Evolutionary conservation across 768 basidiomycete genomes (phyloP), one percentile per base, ranked within the genome.

Genomic region (Pluteus cervinus): DNA sequence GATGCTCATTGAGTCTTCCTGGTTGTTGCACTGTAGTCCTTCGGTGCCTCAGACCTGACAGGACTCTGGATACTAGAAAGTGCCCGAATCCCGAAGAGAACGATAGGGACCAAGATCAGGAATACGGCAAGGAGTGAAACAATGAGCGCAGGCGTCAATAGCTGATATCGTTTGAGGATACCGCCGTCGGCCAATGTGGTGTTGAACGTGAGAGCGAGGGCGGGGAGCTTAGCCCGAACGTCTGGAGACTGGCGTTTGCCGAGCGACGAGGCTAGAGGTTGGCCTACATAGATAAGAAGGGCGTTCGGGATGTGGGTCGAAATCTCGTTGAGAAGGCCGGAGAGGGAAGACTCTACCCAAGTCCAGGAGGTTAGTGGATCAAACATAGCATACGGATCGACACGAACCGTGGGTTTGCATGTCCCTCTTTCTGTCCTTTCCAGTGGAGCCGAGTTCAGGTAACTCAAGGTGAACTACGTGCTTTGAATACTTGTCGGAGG

Each of bases 111-210:
- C 9, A 86, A 62, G 34, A 86, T 50, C 55, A 86, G 83, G 50
- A 88, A 64, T 0, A 62, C 60, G 30, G 88, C 58, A 33, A 88
- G 68, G 12, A 89, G 69, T 5, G 68, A 55, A 4, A 68, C 71
- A 56, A 89, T 85, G 33, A 90, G 67, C 1, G 71, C 81, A 1
- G 87, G 82, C 0, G 85, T 86, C 33, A 89, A 73, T 31, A 87
- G 69, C 52, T 87, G 85, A 56, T 87, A 88, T 23, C 67, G 74
- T 43, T 78, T 70, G 18, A 89, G 69, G 39, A 88, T 77, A 7
- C 84, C 81, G 16, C 71, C 75, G 6, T 61, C 53, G 5, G 69
- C 56, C 2, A 66, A 54, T 12, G 66, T 64, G 8, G 62, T 50
- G 39, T 69, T 68, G 36, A 45, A 23, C 12, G 31, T 25, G 23